Percentiles rank a stretch among this genome's conserved stretches.
phyloP scores from a whole-genome alignment of 768 basidiomycete species.

The Pholiota molesta region DNA sequence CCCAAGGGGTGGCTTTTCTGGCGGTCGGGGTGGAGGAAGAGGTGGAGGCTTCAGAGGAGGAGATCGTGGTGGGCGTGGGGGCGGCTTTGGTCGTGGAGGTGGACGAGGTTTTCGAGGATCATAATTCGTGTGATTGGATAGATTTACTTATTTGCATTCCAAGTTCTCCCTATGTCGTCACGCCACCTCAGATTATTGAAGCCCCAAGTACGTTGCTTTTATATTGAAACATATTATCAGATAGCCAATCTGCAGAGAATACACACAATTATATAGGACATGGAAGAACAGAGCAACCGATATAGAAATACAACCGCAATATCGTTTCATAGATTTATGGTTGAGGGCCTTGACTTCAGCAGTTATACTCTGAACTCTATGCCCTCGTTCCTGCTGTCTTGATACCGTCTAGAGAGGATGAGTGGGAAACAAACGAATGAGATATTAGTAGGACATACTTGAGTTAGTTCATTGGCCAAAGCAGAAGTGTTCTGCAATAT shows the following conservation, averaged over 20 bases:
- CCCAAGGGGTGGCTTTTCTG: conserved; percentile 29
- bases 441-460: conserved; percentile 40
- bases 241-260: not conserved
- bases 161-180: not conserved
- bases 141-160: not conserved
- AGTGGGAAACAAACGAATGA: not conserved
- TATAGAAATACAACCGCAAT: not conserved
- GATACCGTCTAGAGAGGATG: conserved; percentile 4
- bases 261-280: not conserved
- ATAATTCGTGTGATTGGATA: conserved; percentile 24
- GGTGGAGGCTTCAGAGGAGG: conserved; percentile 37
- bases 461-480: conserved; percentile 50
- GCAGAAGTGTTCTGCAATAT: conserved; percentile 39
- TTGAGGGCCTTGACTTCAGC: conserved; percentile 54
- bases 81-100: conserved; percentile 29
- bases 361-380: conserved; percentile 45
- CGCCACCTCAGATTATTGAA: not conserved
- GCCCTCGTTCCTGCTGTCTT: conserved; percentile 53
- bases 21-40: conserved; percentile 5
- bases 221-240: too few relatives aligned
- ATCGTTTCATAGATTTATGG: conserved; percentile 31
- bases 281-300: not conserved
- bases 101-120: conserved; percentile 49
- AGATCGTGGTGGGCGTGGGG: conserved; percentile 40
- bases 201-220: not conserved